Base-by-base conservation (phyloP, 768 basidiomycete species). In the Hypholoma sublateritium region DNA sequence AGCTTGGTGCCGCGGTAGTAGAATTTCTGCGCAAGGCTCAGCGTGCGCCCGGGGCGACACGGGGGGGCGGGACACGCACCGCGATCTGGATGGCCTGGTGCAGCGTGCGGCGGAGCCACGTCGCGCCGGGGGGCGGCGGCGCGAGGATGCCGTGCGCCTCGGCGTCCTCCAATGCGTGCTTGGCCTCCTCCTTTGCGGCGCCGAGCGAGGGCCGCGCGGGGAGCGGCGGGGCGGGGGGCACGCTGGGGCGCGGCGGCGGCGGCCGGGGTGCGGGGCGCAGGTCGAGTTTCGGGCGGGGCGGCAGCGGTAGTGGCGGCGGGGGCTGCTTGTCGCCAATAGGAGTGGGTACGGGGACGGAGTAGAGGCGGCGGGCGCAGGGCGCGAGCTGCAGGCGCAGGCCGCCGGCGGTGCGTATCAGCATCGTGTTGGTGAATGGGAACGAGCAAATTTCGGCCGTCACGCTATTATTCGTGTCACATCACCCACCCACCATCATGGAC, bases 1-100 rank as follows among this genome's bases (percentile, higher is more conserved):
- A 88, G 77, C 70, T 86, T 90, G 56, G 89, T 74, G 24, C 91
- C 93, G 35, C 83, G 78, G 64, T 77, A 87, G 72, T 95, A 95
- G 70, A 95, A 95, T 88, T 92, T 92, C 87, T 88, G 24, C 21
- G 32, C 19, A 42, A 32, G 42, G 7, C 17, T 28, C 1, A 50
- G 28, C 37, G 48, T 21, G 19, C 5, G 17, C 14, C 35, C 8
- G 14, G 12, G 25, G 17, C 25, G 25, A 36, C 5, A 19, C 34
- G 36, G 9, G 12, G 4, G 12, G 7, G 17, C 16, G 9, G 32
- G 7, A 46, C 28, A 70, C 75, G 44, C 59, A 79, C 78, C 39
- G 74, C 74, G 34, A 84, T 73, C 61, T 82, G 70, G 36, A 80
- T 75, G 22, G 67, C 74, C 52, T 80, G 79, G 65, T 83, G 80